Conservation (phyloP, 2,329 filamentous ascomycete species). For the Neocatenulostroma microsporum region DNA sequence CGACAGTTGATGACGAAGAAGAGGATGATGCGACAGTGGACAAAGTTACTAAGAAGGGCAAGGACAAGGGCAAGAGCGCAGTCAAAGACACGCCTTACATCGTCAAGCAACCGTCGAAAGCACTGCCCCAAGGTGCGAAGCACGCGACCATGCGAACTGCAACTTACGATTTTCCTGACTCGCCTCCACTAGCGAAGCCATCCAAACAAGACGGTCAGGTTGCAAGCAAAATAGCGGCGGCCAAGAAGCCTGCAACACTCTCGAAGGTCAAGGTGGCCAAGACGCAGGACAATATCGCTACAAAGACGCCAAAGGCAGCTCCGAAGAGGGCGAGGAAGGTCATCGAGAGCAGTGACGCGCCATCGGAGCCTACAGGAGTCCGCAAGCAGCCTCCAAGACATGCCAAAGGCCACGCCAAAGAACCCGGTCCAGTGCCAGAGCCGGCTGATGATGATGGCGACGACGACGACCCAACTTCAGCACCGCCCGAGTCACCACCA, state of each 20-base stretch:
- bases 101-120: too few species aligned
- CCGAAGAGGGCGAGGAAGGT: too few species aligned
- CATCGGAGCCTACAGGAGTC: not conserved
- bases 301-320: not conserved
- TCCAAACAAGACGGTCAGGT: not conserved
- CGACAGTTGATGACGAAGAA: not conserved
- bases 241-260: not conserved
- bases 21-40: too few species aligned
- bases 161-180: constrained; percentile 1
- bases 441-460: too few species aligned
- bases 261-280: not conserved
- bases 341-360: not conserved
- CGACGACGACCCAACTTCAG: too few species aligned
- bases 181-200: not conserved
- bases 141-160: not conserved
- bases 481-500: too few species aligned
- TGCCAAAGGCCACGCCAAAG: not conserved
- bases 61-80: too few species aligned
- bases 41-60: too few species aligned
- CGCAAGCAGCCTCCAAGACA: constrained; percentile 2
- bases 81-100: too few species aligned
- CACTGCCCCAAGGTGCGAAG: too few species aligned
- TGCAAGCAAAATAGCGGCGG: not conserved
- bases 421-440: too few species aligned
- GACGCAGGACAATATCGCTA: not conserved